phyloP scores from a whole-genome alignment of 192 early-diverging fungal species.

The Gryganskiella cystojenkinii region DNA sequence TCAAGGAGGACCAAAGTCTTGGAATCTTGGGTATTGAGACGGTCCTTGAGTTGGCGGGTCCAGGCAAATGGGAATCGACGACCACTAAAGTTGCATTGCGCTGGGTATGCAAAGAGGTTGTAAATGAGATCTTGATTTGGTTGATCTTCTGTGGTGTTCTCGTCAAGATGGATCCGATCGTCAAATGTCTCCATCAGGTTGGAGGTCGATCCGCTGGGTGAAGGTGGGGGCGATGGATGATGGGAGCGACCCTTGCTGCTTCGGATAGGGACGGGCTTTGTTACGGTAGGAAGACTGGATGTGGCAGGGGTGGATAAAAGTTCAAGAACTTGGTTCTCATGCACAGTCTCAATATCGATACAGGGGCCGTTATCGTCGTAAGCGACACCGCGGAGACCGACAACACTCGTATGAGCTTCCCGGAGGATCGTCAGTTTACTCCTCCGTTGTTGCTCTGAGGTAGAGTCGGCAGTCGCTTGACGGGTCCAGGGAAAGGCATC shows the following conservation, averaged over 20 bases:
- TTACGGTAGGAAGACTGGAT: too few species aligned
- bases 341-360: slow-evolving; percentile 18
- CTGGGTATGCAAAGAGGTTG: slow-evolving; percentile 80
- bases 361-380: slow-evolving; percentile 39
- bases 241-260: background rate
- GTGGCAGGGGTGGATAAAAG: too few species aligned
- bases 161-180: too few species aligned
- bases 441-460: background rate
- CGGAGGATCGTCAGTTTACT: slow-evolving; percentile 69
- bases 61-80: slow-evolving; percentile 74
- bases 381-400: slow-evolving; percentile 75
- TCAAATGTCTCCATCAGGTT: background rate
- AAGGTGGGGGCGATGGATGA: slow-evolving; percentile 42
- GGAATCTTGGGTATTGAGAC: slow-evolving; percentile 23
- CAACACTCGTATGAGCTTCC: slow-evolving; percentile 78
- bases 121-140: slow-evolving; percentile 4
- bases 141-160: background rate
- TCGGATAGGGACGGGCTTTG: too few species aligned
- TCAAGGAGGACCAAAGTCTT: slow-evolving; percentile 75
- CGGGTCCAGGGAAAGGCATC: slow-evolving; percentile 73
- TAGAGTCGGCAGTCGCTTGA: background rate
- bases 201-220: slow-evolving; percentile 14
- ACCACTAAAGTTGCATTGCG: slow-evolving; percentile 90
- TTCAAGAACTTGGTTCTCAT: slow-evolving; percentile 30
- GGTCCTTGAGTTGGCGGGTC: slow-evolving; percentile 54